Evolutionary conservation across 2,329 filamentous ascomycete genomes (phyloP).

Genomic region (Diaporthe aspalathi): DNA sequence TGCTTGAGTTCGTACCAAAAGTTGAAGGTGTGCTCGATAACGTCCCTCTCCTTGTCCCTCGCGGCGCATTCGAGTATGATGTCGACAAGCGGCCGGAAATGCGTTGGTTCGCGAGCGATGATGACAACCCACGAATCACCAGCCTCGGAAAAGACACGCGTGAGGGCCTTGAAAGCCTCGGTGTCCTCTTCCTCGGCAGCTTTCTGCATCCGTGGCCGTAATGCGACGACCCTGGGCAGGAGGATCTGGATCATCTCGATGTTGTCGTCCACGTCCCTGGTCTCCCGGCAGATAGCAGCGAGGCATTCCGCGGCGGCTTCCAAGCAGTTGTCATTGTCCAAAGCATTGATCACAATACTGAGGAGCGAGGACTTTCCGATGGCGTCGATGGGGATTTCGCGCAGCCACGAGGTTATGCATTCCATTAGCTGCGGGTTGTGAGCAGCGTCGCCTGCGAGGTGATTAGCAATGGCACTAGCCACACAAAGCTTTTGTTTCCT

Average conservation of each 20-base stretch:
- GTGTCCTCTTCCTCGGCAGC: conserved; percentile 83
- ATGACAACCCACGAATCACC: conserved; percentile 95
- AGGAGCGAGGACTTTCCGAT: conserved; percentile 89
- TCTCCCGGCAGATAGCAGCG: conserved; percentile 91
- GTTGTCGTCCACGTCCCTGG: conserved; percentile 91
- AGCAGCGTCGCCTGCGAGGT: conserved; percentile 73
- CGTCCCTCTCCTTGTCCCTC: conserved; percentile 88
- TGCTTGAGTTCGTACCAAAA: conserved; percentile 99
- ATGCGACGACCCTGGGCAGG: conserved; percentile 81
- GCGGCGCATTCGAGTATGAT: conserved; percentile 91
- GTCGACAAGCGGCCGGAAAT: conserved; percentile 89
- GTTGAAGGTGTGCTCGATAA: conserved; percentile 91
- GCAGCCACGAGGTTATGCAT: conserved; percentile 96
- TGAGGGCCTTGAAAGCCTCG: conserved; percentile 88
- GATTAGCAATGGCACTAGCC: conserved; percentile 42
- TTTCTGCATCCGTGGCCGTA: conserved; percentile 81
- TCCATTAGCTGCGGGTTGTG: conserved; percentile 92
- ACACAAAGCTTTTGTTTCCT: background rate
- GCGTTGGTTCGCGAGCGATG: conserved; percentile 83
- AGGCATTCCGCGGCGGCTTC: conserved; percentile 92
- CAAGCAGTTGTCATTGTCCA: conserved; percentile 81
- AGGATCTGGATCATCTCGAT: conserved; percentile 83
- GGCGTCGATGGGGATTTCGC: conserved; percentile 86
- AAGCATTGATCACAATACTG: conserved; percentile 80
- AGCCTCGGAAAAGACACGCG: conserved; percentile 90